Evolutionary conservation across 768 basidiomycete species (phyloP).

Genomic region (Hygrophoropsis aurantiaca): DNA sequence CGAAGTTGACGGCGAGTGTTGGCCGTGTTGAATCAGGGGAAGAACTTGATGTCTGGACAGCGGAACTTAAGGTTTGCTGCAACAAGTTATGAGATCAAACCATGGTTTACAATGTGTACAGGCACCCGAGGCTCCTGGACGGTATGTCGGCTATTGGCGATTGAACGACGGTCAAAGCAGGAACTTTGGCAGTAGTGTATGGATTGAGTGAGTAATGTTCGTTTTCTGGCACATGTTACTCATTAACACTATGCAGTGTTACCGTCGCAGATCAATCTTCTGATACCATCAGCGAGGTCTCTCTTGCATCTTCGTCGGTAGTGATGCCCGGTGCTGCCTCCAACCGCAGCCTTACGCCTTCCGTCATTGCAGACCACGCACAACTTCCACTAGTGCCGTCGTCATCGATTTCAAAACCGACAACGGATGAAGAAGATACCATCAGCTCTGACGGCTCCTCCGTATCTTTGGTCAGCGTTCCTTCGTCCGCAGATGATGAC

Average conservation of each 20-base stretch:
- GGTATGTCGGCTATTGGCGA: constrained; percentile 78
- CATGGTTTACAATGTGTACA: constrained; percentile 19
- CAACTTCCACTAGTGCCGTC: constrained; percentile 1
- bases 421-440: constrained; percentile 38
- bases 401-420: constrained; percentile 26
- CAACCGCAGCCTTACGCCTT: constrained; percentile 15
- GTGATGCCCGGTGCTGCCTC: constrained; percentile 54
- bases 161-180: constrained; percentile 57
- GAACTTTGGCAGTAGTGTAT: constrained; percentile 67
- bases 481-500: constrained; percentile 55
- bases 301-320: constrained; percentile 65
- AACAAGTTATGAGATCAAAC: not conserved
- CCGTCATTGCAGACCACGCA: constrained; percentile 8
- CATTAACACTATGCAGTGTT: constrained; percentile 44
- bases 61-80: constrained; percentile 64
- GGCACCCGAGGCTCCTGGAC: constrained; percentile 74
- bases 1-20: constrained; percentile 40
- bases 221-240: not conserved
- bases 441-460: constrained; percentile 42
- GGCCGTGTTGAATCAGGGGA: constrained; percentile 59
- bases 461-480: constrained; percentile 60
- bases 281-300: constrained; percentile 40
- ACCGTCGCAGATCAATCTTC: constrained; percentile 56
- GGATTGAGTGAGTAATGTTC: constrained; percentile 66
- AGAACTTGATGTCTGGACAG: constrained; percentile 65